Percentiles rank a stretch among this genome's conserved stretches.
phyloP scores from a whole-genome alignment of 768 basidiomycete species.

The Albatrellus ellisii region DNA sequence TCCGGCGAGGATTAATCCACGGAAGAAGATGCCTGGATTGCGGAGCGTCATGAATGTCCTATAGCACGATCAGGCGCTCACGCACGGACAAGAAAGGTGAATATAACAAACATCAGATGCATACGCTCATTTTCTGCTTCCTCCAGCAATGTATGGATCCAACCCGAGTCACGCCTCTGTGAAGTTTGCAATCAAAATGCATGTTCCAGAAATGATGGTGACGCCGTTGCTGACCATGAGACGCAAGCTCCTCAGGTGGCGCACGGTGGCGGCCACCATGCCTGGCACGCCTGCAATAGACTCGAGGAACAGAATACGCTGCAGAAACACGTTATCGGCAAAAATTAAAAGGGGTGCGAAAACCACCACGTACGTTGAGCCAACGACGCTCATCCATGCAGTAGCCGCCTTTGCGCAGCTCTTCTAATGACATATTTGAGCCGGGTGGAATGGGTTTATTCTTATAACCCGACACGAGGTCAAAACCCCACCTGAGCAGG shows the following conservation, averaged over 20 bases:
- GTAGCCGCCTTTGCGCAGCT: conserved; percentile 65
- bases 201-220: conserved; percentile 2
- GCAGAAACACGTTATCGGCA: conserved; percentile 18
- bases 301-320: conserved; percentile 65
- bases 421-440: conserved; percentile 50
- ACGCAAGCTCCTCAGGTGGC: conserved; percentile 82
- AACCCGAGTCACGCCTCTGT: conserved; percentile 45
- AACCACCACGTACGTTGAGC: conserved; percentile 51
- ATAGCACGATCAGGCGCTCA: conserved; percentile 9
- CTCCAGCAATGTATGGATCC: conserved; percentile 89
- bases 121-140: conserved; percentile 97
- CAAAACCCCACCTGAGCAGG: conserved; percentile 50
- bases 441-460: conserved; percentile 51
- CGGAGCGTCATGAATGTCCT: conserved; percentile 95
- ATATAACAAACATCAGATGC: conserved; percentile 60
- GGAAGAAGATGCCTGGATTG: conserved; percentile 69
- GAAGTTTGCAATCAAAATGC: background rate
- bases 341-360: background rate
- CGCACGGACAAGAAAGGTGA: background rate
- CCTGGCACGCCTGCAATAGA: conserved; percentile 91
- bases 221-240: conserved; percentile 45
- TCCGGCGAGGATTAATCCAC: conserved; percentile 72
- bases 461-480: conserved; percentile 78
- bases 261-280: conserved; percentile 82
- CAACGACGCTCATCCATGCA: conserved; percentile 64